Conservation (phyloP, 1,139 yeast genomes). For the Candida pseudoviswanathii region DNA sequence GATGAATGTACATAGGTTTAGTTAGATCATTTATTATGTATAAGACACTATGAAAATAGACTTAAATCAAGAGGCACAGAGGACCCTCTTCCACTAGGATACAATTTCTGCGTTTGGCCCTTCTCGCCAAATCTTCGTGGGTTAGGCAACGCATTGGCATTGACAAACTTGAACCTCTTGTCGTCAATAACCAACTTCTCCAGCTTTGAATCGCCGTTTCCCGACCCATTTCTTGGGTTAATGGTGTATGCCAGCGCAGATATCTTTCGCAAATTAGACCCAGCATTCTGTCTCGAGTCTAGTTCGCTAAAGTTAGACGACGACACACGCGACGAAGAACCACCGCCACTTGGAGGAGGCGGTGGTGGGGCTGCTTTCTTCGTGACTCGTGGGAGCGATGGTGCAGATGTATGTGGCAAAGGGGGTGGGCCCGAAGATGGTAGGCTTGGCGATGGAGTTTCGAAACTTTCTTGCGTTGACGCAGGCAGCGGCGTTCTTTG, state of each 20-base stretch:
- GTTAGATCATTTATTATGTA: not conserved
- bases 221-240: constrained; percentile 12
- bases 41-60: constrained; percentile 17
- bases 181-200: constrained; percentile 63
- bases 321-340: constrained; percentile 8
- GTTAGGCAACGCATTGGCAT: constrained; percentile 71
- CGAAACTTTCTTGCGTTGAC: constrained; percentile 6
- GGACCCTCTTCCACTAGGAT: constrained; percentile 95
- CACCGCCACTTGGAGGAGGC: constrained; percentile 14
- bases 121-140: constrained; percentile 74
- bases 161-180: constrained; percentile 67
- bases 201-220: constrained; percentile 15
- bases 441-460: constrained; percentile 16
- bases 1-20: constrained; percentile 8
- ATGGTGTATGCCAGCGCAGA: constrained; percentile 64
- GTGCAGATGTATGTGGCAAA: constrained; percentile 20
- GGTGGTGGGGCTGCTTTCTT: constrained; percentile 42
- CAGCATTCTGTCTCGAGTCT: constrained; percentile 50
- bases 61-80: constrained; percentile 84
- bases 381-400: constrained; percentile 18
- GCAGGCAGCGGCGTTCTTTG: constrained; percentile 11
- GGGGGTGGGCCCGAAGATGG: constrained; percentile 19
- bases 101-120: constrained; percentile 59
- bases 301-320: constrained; percentile 21
- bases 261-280: constrained; percentile 53